Percentiles rank a stretch among this genome's conserved stretches.
These are phyloP conservation scores for Brasilioporus rufonigricans DNA, from an alignment of 768 basidiomycete species.

Conservation along the genomic window DNA sequence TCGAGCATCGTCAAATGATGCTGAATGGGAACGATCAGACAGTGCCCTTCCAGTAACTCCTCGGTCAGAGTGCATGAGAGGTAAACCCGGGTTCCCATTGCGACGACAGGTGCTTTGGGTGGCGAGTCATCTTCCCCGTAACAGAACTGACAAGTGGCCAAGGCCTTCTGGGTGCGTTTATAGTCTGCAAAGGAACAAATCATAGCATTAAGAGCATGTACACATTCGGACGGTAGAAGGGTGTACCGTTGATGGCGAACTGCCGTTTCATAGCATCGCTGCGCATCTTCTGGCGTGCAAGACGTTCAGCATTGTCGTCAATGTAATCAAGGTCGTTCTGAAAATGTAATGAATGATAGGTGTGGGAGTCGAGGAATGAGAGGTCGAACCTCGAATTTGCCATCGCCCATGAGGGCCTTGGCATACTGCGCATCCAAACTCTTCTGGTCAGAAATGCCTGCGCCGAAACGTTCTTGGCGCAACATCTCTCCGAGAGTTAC, in stretches of 20 bases:
- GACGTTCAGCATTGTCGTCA: conserved; percentile 93
- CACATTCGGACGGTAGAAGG: background rate
- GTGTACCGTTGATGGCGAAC: conserved; percentile 90
- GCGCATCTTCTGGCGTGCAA: conserved; percentile 93
- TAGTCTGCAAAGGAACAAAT: conserved; percentile 60
- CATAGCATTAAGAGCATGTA: background rate
- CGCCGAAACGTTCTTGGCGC: conserved; percentile 88
- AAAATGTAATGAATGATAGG: background rate
- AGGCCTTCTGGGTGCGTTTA: conserved; percentile 87
- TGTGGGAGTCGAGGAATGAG: background rate
- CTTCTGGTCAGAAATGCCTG: conserved; percentile 89
- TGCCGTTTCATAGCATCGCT: conserved; percentile 95
- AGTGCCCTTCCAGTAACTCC: conserved; percentile 90
- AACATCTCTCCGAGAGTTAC: conserved; percentile 88
- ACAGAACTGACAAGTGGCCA: conserved; percentile 85
- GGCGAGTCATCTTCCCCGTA: conserved; percentile 89
- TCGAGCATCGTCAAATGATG: conserved; percentile 91
- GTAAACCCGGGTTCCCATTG: conserved; percentile 88
- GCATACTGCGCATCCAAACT: conserved; percentile 89
- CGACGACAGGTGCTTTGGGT: conserved; percentile 84
- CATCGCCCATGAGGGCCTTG: conserved; percentile 81
- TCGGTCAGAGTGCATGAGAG: conserved; percentile 87
- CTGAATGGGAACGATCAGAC: conserved; percentile 93
- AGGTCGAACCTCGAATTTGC: conserved; percentile 71
- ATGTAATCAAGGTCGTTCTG: conserved; percentile 91